Evolutionary conservation across 2,329 filamentous ascomycete genomes (phyloP).

Genomic region (Cordyceps pruinosa): DNA sequence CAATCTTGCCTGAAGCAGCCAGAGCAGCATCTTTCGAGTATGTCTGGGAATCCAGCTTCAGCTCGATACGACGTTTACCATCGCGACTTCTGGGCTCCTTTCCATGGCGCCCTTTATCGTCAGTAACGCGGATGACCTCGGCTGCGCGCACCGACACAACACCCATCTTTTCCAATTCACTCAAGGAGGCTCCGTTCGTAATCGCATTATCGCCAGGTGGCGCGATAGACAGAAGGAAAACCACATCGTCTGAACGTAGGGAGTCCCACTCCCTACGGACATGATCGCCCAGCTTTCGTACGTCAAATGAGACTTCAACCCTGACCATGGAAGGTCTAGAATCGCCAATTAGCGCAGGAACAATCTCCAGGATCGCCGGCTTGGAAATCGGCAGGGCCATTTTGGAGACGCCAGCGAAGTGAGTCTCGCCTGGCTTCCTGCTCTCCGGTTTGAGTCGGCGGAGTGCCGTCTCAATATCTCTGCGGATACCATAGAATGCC

Average conservation of each 20-base stretch:
- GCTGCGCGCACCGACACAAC: slow-evolving; percentile 70
- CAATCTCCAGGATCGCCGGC: slow-evolving; percentile 79
- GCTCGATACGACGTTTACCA: slow-evolving; percentile 63
- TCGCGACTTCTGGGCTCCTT: slow-evolving; percentile 56
- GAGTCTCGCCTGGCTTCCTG: slow-evolving; percentile 56
- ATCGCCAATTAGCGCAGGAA: slow-evolving; percentile 75
- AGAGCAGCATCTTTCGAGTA: slow-evolving; percentile 72
- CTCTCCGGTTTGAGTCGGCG: slow-evolving; percentile 68
- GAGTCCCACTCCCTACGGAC: slow-evolving; percentile 85
- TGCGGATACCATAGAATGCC: slow-evolving; percentile 87
- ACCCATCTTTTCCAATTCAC: slow-evolving; percentile 54
- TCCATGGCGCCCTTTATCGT: slow-evolving; percentile 71
- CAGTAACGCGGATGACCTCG: slow-evolving; percentile 76
- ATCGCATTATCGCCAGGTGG: slow-evolving; percentile 45
- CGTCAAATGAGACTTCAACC: slow-evolving; percentile 79
- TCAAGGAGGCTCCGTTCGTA: slow-evolving; percentile 44
- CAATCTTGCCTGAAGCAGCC: slow-evolving; percentile 57
- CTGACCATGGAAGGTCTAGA: slow-evolving; percentile 76
- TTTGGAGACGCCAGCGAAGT: slow-evolving; percentile 77
- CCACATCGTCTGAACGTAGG: slow-evolving; percentile 76
- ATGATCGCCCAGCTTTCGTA: slow-evolving; percentile 68
- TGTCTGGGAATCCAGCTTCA: slow-evolving; percentile 72
- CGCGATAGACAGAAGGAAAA: slow-evolving; percentile 78
- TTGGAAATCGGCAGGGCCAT: slow-evolving; percentile 87
- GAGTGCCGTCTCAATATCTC: slow-evolving; percentile 78